A percentile compares a stretch with the other conserved stretches of the same genome.
Evolutionary conservation across 1,284 basidiomycete species (phyloP).

Genomic region (Kwoniella shivajii): DNA sequence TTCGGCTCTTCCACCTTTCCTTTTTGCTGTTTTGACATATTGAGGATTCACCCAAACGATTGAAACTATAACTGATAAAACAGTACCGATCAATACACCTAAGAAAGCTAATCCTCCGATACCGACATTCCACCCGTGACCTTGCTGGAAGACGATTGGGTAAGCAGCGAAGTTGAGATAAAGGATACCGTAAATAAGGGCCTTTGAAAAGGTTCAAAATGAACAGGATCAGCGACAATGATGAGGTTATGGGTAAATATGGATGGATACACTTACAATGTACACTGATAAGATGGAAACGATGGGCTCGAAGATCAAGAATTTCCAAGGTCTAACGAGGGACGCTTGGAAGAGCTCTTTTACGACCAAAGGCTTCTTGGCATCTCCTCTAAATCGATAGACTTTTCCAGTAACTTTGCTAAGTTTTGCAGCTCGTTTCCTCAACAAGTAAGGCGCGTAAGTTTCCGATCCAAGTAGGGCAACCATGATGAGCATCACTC

Average conservation of each 20-base stretch:
- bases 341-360: constrained; percentile 49
- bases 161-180: constrained; percentile 52
- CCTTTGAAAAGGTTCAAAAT: constrained; percentile 51
- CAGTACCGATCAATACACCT: constrained; percentile 65
- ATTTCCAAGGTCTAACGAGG: constrained; percentile 56
- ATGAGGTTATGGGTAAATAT: neutral
- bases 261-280: constrained; percentile 55
- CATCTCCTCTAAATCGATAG: constrained; percentile 55
- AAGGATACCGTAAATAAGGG: constrained; percentile 58
- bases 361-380: constrained; percentile 47
- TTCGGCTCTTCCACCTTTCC: constrained; percentile 58
- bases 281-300: constrained; percentile 57
- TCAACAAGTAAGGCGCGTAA: constrained; percentile 55
- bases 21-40: constrained; percentile 58
- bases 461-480: constrained; percentile 54
- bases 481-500: constrained; percentile 36
- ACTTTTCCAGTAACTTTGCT: constrained; percentile 53
- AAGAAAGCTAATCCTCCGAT: constrained; percentile 67
- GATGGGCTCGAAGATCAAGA: constrained; percentile 57
- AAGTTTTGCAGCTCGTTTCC: constrained; percentile 49
- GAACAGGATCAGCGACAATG: neutral
- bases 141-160: constrained; percentile 65
- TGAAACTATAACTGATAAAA: constrained; percentile 37
- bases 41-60: constrained; percentile 57
- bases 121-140: constrained; percentile 64